Percentiles rank a stretch among this genome's conserved stretches.
Conservation (phyloP, 2,329 filamentous ascomycete species). For the Botrytis byssoidea region DNA sequence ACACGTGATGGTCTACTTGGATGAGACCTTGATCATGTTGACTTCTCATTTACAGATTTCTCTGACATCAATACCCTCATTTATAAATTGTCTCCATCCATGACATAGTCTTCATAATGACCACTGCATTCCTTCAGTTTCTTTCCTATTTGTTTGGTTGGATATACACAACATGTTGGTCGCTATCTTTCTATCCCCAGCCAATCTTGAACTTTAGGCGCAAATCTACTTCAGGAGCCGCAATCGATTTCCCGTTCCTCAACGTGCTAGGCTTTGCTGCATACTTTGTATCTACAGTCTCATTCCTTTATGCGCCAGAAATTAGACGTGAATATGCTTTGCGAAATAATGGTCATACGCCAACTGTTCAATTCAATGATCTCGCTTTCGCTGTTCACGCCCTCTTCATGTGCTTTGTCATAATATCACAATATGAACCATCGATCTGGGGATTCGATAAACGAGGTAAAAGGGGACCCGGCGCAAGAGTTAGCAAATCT, state of each 20-base stretch:
- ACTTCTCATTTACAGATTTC: too few species aligned
- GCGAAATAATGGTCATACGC: slow-evolving; percentile 71
- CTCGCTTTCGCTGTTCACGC: slow-evolving; percentile 84
- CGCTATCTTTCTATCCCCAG: slow-evolving; percentile 89
- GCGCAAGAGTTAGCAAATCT: slow-evolving; percentile 55
- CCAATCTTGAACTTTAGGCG: slow-evolving; percentile 75
- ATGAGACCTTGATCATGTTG: neutral
- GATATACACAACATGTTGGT: slow-evolving; percentile 78
- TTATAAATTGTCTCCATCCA: neutral
- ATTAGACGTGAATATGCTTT: slow-evolving; percentile 81
- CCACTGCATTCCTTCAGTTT: slow-evolving; percentile 45
- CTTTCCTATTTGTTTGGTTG: slow-evolving; percentile 66
- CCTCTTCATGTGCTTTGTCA: slow-evolving; percentile 66
- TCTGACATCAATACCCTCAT: neutral
- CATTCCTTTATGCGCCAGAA: slow-evolving; percentile 75
- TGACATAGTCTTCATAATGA: slow-evolving; percentile 27
- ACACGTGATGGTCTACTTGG: neutral
- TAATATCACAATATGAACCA: slow-evolving; percentile 75
- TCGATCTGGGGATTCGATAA: slow-evolving; percentile 73
- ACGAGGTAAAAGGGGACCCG: slow-evolving; percentile 48
- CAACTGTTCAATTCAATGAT: slow-evolving; percentile 88
- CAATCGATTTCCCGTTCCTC: slow-evolving; percentile 81
- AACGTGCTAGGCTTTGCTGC: slow-evolving; percentile 69
- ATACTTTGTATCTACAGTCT: slow-evolving; percentile 72
- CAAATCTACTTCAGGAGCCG: slow-evolving; percentile 76